phyloP scores from a whole-genome alignment of 2,329 filamentous ascomycete species.

The Paecilomyces sp. region DNA sequence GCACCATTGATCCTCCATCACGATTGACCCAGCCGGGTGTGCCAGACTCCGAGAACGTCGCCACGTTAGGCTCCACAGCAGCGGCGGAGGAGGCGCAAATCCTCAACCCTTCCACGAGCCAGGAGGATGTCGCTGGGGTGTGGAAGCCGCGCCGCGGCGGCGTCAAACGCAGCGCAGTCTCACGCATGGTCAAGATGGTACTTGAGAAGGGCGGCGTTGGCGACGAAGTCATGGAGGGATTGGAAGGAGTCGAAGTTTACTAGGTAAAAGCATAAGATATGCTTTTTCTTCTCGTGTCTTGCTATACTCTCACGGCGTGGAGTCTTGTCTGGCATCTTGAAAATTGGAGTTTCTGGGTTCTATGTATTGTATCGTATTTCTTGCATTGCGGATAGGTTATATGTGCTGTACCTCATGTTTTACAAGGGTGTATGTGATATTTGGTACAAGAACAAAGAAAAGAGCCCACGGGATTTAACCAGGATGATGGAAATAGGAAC shows the following conservation, averaged over 20 bases:
- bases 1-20: slow-evolving; percentile 69
- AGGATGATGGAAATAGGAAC: too few species aligned
- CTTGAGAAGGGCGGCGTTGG: slow-evolving; percentile 72
- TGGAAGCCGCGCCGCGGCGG: slow-evolving; percentile 84
- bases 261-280: slow-evolving; percentile 25
- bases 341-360: too few species aligned
- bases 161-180: slow-evolving; percentile 65
- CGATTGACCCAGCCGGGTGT: slow-evolving; percentile 65
- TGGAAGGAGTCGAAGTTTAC: slow-evolving; percentile 61
- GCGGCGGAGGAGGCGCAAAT: slow-evolving; percentile 36
- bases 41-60: slow-evolving; percentile 55
- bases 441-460: too few species aligned
- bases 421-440: too few species aligned
- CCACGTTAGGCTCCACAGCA: slow-evolving; percentile 36
- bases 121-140: slow-evolving; percentile 58
- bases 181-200: slow-evolving; percentile 68
- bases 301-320: not conserved
- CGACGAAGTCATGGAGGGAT: slow-evolving; percentile 74
- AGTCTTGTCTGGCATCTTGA: too few species aligned
- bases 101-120: slow-evolving; percentile 45
- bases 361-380: too few species aligned
- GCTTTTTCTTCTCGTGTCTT: not conserved
- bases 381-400: too few species aligned
- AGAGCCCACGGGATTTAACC: too few species aligned
- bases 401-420: too few species aligned